Evolutionary conservation across 768 basidiomycete genomes (phyloP), one percentile per base, ranked within the genome.

Genomic region (Boletus speciosus): DNA sequence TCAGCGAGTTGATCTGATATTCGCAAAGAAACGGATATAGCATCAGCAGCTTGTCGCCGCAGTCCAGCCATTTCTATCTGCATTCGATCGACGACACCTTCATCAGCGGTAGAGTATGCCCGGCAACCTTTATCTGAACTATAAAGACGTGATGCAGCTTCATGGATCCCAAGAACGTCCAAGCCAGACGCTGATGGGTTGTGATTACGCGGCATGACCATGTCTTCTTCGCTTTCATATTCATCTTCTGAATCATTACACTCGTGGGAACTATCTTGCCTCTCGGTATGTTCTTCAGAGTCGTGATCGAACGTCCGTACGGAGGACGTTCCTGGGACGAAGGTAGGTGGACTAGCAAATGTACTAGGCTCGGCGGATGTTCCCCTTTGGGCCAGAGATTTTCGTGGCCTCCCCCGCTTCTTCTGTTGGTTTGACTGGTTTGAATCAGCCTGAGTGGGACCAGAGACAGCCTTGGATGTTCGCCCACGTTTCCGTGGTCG

Each of bases 401-500:
- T 76, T 54, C 72, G 67, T 39, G 76, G 76, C 23, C 76, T 64
- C 15, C 75, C 77, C 32, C 73, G 73, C 48, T 74, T 78, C 64
- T 69, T 78, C n/a, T 66, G 64, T 9, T 66, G 59, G 5, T 52
- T 51, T 23, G 55, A 16, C 39, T 56, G 58, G 0, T 39, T 27
- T 21, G 55, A 25, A 36, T 60, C 61, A 16, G 29, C 46, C 42
- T 57, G 54, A 34, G 56, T 50, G n/a, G 58, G 38, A 12, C 61
- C 59, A 29, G 65, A 43, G 34, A 45, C 62, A 19, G 76, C 75
- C 64, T 84, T 83, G 54, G 77, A 81, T 9, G 81, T 71, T 19
- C 86, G 78, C 25, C 88, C 88, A 52, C 90, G 81, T 66, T 91
- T 92, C 21, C 90, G 81, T 40, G 90, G 90, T 53, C 90, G 82